phyloP scores from a whole-genome alignment of 2,329 filamentous ascomycete genomes.

The Colletotrichum cordylinicola region DNA sequence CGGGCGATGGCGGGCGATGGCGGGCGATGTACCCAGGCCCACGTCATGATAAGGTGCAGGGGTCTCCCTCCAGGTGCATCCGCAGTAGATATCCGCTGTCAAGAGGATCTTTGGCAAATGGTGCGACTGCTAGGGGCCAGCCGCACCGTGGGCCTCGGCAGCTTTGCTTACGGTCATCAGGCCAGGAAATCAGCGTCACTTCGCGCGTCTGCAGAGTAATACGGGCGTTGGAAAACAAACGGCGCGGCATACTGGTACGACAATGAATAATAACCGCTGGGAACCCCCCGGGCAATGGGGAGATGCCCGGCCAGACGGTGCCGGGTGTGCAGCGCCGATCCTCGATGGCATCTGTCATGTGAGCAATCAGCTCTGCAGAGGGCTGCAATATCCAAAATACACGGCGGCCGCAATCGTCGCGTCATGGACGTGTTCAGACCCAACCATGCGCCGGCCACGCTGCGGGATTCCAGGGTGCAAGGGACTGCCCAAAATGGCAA shows the following conservation, averaged over 20 bases:
- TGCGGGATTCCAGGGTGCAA: neutral
- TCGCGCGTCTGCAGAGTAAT: neutral
- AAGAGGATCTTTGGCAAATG: neutral
- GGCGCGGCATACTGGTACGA: neutral
- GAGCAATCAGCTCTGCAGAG: neutral
- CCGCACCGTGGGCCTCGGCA: neutral
- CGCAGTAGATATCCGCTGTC: neutral
- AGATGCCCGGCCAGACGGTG: neutral
- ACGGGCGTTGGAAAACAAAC: neutral
- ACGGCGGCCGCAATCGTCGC: neutral
- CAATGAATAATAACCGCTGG: neutral
- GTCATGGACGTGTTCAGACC: neutral
- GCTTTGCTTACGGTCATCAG: neutral
- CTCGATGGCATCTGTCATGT: neutral
- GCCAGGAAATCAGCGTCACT: neutral
- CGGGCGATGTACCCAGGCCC: neutral
- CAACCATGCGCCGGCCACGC: neutral
- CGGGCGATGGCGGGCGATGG: neutral
- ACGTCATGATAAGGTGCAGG: constrained; percentile 4
- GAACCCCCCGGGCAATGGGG: neutral
- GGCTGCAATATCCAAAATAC: neutral
- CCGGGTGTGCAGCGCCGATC: neutral
- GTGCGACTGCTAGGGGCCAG: neutral
- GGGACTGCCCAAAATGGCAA: neutral
- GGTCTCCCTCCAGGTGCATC: neutral